Percentiles rank a stretch among this genome's conserved stretches.
Evolutionary conservation across 257 asterid species (phyloP).

Genomic region (Anisodus tanguticus): DNA sequence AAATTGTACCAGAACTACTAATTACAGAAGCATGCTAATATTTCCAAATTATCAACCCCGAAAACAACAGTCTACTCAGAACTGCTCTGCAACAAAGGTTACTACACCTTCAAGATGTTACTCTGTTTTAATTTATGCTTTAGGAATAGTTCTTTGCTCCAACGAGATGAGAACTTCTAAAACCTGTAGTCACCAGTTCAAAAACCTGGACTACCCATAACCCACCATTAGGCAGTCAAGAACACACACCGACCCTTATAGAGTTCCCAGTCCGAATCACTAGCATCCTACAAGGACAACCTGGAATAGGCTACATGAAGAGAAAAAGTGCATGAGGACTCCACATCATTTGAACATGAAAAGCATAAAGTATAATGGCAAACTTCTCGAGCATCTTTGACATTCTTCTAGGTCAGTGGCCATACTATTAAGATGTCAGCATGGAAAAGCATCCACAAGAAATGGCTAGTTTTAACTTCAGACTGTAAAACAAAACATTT

Average conservation of each 20-base stretch:
- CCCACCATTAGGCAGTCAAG: background rate
- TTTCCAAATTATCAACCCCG: slow-evolving; percentile 4
- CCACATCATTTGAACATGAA: slow-evolving; percentile 42
- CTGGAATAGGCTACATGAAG: slow-evolving; percentile 34
- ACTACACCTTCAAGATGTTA: slow-evolving; percentile 25
- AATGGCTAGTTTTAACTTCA: slow-evolving; percentile 64
- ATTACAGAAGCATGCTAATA: background rate
- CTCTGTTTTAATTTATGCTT: background rate
- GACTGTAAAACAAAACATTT: slow-evolving; percentile 87
- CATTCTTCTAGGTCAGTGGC: slow-evolving; percentile 67
- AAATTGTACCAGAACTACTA: background rate
- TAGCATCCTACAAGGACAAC: slow-evolving; percentile 47
- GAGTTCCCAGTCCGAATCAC: slow-evolving; percentile 41
- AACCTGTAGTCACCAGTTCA: slow-evolving; percentile 14
- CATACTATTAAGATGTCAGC: slow-evolving; percentile 65
- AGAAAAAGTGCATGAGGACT: slow-evolving; percentile 25
- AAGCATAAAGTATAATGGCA: slow-evolving; percentile 41
- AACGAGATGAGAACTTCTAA: slow-evolving; percentile 3
- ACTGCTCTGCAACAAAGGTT: background rate
- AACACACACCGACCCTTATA: slow-evolving; percentile 41
- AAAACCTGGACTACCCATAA: slow-evolving; percentile 21
- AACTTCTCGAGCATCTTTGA: slow-evolving; percentile 48
- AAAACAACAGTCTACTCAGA: background rate
- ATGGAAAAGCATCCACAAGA: slow-evolving; percentile 64
- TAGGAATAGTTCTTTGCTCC: background rate